A percentile compares a stretch with the other conserved stretches of the same genome.
These are phyloP conservation scores for Plectranthus barbatus DNA, from an alignment of 257 asterid species.

Conservation along the genomic window DNA sequence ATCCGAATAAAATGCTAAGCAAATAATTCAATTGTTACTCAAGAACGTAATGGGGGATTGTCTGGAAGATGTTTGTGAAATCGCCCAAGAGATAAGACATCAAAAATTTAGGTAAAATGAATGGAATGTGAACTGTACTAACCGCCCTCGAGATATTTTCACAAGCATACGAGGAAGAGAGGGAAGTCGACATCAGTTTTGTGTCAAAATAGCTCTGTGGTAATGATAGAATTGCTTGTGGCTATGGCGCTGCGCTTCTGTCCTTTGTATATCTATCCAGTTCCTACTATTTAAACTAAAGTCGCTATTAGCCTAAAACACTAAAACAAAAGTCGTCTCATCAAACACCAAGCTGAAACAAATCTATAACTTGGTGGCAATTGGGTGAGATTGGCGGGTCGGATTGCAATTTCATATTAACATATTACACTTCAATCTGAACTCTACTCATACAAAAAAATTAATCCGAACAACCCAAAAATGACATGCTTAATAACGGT, in stretches of 20 bases:
- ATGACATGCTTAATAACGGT: too few species aligned
- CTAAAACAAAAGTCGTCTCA: not conserved
- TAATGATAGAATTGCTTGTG: slow-evolving; percentile 21
- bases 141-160: slow-evolving; percentile 15
- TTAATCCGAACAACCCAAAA: too few species aligned
- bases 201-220: slow-evolving; percentile 3
- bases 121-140: not conserved
- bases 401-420: too few species aligned
- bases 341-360: too few species aligned
- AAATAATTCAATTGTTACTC: not conserved
- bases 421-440: too few species aligned
- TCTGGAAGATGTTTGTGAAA: slow-evolving; percentile 29
- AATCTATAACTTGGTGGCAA: too few species aligned
- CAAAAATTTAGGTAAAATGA: slow-evolving; percentile 1
- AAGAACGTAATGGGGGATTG: not conserved
- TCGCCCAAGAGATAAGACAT: slow-evolving; percentile 18
- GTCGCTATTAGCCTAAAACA: not conserved
- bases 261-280: slow-evolving; percentile 14
- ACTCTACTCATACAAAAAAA: too few species aligned
- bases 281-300: not conserved
- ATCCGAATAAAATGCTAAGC: not conserved
- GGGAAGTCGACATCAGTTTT: slow-evolving; percentile 6
- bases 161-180: slow-evolving; percentile 16
- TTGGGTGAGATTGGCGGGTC: too few species aligned
- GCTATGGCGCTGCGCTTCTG: slow-evolving; percentile 15